These are phyloP conservation scores for Dictyostelium intermedium DNA, from an alignment of 78 protist species.

Conservation along the genomic window DNA sequence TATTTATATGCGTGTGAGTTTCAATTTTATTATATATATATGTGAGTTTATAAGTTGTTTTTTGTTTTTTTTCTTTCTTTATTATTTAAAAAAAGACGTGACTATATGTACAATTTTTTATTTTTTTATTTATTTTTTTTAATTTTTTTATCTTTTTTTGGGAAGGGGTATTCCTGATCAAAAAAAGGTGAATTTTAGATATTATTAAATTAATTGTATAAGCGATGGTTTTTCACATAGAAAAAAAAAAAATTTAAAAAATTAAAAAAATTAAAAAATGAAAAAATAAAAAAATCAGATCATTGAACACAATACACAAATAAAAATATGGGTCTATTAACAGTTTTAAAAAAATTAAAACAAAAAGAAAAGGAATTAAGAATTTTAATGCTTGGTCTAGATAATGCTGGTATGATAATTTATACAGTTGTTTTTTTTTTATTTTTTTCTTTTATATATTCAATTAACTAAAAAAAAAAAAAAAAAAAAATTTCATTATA, in stretches of 20 bases:
- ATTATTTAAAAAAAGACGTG: background rate
- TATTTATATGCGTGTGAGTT: background rate
- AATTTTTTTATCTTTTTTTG: no score
- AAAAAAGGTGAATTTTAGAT: background rate
- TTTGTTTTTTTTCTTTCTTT: background rate
- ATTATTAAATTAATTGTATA: background rate
- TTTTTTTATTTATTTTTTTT: background rate
- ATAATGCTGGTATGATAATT: conserved; percentile 95
- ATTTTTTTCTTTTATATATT: no score
- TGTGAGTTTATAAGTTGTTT: no score
- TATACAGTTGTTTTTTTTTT: no score
- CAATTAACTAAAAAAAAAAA: no score
- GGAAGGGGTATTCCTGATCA: no score
- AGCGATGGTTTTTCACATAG: background rate
- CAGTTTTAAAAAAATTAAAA: conserved; percentile 95
- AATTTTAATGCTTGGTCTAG: conserved; percentile 97
- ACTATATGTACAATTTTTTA: background rate
- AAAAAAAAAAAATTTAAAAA: background rate
- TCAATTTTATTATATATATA: no score
- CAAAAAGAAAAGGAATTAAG: conserved; percentile 97
- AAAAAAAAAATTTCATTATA: background rate
- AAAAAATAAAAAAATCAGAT: background rate
- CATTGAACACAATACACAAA: background rate
- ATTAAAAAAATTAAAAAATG: background rate
- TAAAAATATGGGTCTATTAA: conserved; percentile 94